Evolutionary conservation across 371 early-diverging fungal genomes (phyloP), one percentile per base, ranked within the genome.

Genomic region (Mortierella sp.): DNA sequence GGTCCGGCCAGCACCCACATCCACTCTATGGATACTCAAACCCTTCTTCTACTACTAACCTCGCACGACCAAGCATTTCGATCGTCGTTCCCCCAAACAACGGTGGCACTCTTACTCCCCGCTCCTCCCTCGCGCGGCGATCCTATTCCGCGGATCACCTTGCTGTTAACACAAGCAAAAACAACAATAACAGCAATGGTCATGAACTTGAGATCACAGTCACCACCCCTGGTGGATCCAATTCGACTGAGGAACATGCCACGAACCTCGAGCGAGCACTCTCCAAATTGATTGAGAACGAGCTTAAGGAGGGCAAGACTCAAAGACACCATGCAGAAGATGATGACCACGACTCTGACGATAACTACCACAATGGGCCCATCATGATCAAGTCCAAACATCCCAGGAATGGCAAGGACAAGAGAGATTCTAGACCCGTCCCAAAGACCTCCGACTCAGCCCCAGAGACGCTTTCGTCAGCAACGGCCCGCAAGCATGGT

Each of bases 91-190:
- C 69, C 12, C 37, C 61, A 21, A 51, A 50, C 2, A 50, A 28
- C 12, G 14, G 14, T 14, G 57, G 53, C 52, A 26, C 60, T 21
- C 29, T 30, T 11, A 19, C 46, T 16, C 60, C 60, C 0, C 28
- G 43, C 16, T 28, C 58, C 7, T 48, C 59, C 6, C 23, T 56
- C 26, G 64, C 70, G 9, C 55, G 65, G 6, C 71, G 77, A 53
- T 67, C 77, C 7, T 76, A 71, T 43, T 76, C 77, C 51, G 68
- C 77, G 19, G 77, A 57, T 29, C 72, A 76, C 7, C 18, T 76
- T 11, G 48, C 51, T 4, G 60, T 62, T 7, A 65, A 71, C 14
- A 37, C 37, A n/a, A n/a, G n/a, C 37, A 37, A 37, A 5, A 37
- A 37, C 37, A 37, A 5, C 5, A 37, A 37, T 9, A 37, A 37